Conservation (phyloP, 176 grass and related monocot genomes). For the Musa acuminata region DNA sequence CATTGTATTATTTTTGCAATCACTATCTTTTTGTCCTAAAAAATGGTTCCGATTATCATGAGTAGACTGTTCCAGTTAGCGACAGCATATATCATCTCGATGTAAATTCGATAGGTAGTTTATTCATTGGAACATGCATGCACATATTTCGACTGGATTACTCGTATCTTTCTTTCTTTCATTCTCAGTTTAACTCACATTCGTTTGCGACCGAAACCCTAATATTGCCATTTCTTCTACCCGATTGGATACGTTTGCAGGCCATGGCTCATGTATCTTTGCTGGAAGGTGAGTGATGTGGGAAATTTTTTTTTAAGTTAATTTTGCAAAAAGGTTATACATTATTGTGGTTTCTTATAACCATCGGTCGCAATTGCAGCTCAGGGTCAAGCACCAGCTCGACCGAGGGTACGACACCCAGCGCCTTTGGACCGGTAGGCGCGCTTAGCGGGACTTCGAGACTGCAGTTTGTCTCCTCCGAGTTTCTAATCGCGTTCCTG, state of each 20-base stretch:
- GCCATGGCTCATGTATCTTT: constrained; percentile 81
- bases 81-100: background rate
- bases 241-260: constrained; percentile 37
- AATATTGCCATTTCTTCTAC: background rate
- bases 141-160: background rate
- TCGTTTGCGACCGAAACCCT: background rate
- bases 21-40: no score
- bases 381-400: constrained; percentile 34
- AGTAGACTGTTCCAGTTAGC: background rate
- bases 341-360: constrained; percentile 4
- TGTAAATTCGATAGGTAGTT: background rate
- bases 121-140: background rate
- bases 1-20: no score
- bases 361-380: constrained; percentile 36
- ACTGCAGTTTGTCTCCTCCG: constrained; percentile 19
- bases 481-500: constrained; percentile 19
- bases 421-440: constrained; percentile 59
- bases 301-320: background rate
- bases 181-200: background rate
- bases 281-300: constrained; percentile 64
- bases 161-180: background rate
- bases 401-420: background rate
- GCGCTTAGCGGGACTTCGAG: constrained; percentile 30
- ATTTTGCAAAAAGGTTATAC: background rate
- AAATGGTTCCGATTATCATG: no score